Evolutionary conservation across 371 early-diverging fungal genomes (phyloP).

Genomic region (Globomyces sp.): DNA sequence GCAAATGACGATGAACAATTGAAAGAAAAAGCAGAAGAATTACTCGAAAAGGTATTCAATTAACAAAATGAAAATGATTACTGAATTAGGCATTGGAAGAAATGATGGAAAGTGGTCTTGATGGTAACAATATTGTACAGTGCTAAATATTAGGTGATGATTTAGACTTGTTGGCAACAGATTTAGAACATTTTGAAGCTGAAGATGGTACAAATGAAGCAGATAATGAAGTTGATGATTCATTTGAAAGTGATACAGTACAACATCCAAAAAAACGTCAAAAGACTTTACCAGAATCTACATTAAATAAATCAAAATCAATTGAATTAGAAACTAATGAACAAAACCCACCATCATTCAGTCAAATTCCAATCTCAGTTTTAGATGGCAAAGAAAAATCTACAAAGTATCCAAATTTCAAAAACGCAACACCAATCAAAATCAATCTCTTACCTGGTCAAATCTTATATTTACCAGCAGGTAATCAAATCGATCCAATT

Average conservation of each 20-base stretch:
- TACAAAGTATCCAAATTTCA: conserved; percentile 25
- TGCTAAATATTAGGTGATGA: conserved; percentile 11
- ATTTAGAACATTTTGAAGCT: conserved; percentile 11
- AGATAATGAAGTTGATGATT: not conserved
- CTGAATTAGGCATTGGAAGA: conserved; percentile 11
- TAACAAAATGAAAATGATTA: not conserved
- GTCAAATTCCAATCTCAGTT: not conserved
- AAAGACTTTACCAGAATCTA: not conserved
- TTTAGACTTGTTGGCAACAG: conserved; percentile 18
- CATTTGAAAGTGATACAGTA: too few relatives aligned
- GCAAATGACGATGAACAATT: conserved; percentile 14
- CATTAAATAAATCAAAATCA: conserved; percentile 11
- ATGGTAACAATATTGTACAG: not conserved
- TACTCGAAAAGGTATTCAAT: conserved; percentile 14
- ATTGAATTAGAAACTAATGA: conserved; percentile 4
- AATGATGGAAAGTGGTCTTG: not conserved
- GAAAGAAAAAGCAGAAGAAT: conserved; percentile 18
- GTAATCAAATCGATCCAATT: conserved; percentile 18
- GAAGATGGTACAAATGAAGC: conserved; percentile 6
- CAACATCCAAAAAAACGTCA: too few relatives aligned
- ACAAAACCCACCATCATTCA: conserved; percentile 3
- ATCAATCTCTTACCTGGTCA: conserved; percentile 38
- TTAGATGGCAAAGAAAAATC: not conserved
- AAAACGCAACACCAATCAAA: conserved; percentile 21
- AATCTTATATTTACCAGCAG: conserved; percentile 47